Conservation (phyloP, 495 filamentous ascomycete genomes). For the Aspergillus avenaceus region DNA sequence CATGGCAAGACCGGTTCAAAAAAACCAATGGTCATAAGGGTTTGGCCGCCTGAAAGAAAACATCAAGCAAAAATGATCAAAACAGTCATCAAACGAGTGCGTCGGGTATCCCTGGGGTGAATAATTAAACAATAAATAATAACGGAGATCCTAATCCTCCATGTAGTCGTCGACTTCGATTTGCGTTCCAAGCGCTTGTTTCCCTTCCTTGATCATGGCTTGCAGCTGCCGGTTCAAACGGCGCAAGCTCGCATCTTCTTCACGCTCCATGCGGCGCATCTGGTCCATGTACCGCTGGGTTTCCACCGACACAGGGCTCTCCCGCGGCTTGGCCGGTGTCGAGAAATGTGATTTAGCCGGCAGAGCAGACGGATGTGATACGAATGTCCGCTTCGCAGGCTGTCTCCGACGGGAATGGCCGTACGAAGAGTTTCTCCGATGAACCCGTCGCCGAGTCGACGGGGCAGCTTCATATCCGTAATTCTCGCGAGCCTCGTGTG, state of each 20-base stretch:
- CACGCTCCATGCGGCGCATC: conserved; percentile 65
- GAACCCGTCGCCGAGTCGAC: conserved; percentile 16
- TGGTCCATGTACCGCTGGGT: conserved; percentile 63
- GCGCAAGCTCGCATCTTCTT: conserved; percentile 72
- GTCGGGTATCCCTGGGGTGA: neutral
- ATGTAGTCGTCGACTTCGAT: conserved; percentile 64
- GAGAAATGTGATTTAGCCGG: conserved; percentile 32
- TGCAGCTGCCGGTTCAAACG: conserved; percentile 73
- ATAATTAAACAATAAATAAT: neutral
- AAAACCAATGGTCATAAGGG: no score
- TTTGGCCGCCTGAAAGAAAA: no score
- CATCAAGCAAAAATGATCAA: no score
- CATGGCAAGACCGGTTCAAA: no score
- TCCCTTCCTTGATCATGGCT: conserved; percentile 83
- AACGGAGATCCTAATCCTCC: conserved; percentile 27
- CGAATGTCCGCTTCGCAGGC: conserved; percentile 25
- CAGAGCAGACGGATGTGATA: conserved; percentile 29
- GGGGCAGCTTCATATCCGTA: conserved; percentile 14
- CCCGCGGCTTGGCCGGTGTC: conserved; percentile 31
- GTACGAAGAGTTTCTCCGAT: conserved; percentile 19
- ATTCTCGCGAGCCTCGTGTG: conserved; percentile 17
- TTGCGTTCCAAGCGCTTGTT: conserved; percentile 77
- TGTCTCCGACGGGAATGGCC: conserved; percentile 18
- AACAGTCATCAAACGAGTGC: neutral
- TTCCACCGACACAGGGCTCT: conserved; percentile 53